Percentiles rank a stretch among this genome's conserved stretches.
Conservation (phyloP, 2,329 filamentous ascomycete species). For the Grosmannia serpens region DNA sequence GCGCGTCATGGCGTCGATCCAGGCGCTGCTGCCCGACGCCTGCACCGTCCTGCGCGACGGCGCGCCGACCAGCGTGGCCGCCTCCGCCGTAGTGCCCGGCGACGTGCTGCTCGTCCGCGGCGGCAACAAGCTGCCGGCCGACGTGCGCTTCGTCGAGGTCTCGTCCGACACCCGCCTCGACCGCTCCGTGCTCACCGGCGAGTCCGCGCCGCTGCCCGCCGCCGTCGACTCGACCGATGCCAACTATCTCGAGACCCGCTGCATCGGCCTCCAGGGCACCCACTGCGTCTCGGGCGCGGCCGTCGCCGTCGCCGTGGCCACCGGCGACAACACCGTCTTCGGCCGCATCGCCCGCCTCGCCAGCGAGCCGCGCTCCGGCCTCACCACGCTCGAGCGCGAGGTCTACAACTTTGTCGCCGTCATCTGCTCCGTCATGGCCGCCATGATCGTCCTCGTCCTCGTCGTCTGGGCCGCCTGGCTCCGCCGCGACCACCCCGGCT, state of each 20-base stretch:
- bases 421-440: constrained; percentile 55
- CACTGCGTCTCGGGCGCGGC: constrained; percentile 62
- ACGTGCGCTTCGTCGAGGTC: constrained; percentile 57
- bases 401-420: constrained; percentile 61
- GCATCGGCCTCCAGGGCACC: constrained; percentile 69
- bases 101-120: constrained; percentile 58
- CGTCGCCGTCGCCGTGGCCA: constrained; percentile 57
- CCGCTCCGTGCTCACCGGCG: constrained; percentile 60
- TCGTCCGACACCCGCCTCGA: constrained; percentile 61
- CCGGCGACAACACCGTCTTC: constrained; percentile 63
- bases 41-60: constrained; percentile 55
- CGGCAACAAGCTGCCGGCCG: constrained; percentile 64
- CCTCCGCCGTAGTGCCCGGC: constrained; percentile 56
- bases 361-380: constrained; percentile 52
- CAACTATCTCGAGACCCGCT: constrained; percentile 67
- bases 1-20: constrained; percentile 69
- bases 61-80: constrained; percentile 21
- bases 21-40: constrained; percentile 65
- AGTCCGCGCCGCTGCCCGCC: constrained; percentile 53
- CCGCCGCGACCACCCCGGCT: constrained; percentile 52
- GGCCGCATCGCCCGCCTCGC: constrained; percentile 64
- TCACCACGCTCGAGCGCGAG: constrained; percentile 62
- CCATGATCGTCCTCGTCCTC: constrained; percentile 53
- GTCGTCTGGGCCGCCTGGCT: constrained; percentile 61
- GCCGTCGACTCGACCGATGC: constrained; percentile 55